Conservation (phyloP, 2,329 filamentous ascomycete species). For the Neoscytalidium dimidiatum region DNA sequence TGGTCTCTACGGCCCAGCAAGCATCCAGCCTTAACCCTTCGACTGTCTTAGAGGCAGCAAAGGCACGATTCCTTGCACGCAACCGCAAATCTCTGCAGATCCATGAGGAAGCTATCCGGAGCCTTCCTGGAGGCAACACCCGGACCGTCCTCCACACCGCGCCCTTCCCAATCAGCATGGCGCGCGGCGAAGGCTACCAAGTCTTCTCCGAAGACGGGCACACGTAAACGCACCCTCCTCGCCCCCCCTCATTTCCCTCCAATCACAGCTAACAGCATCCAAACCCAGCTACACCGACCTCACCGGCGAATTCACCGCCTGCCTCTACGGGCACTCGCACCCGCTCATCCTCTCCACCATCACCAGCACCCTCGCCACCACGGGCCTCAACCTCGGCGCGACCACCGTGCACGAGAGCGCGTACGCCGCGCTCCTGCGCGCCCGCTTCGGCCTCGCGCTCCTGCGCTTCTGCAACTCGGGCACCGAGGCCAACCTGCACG, state of each 20-base stretch:
- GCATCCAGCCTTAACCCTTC: neutral
- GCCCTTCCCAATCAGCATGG: slow-evolving; percentile 40
- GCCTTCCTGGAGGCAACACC: slow-evolving; percentile 43
- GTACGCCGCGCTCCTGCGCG: slow-evolving; percentile 28
- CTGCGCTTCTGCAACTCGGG: slow-evolving; percentile 34
- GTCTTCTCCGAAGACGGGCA: slow-evolving; percentile 36
- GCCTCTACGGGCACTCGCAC: slow-evolving; percentile 34
- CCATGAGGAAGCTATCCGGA: slow-evolving; percentile 32
- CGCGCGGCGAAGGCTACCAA: slow-evolving; percentile 28
- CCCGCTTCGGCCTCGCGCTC: slow-evolving; percentile 26
- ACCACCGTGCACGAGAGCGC: slow-evolving; percentile 27
- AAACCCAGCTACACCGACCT: slow-evolving; percentile 29
- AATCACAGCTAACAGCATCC: slow-evolving; percentile 29
- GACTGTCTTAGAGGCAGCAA: slow-evolving; percentile 27
- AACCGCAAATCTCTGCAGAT: slow-evolving; percentile 29
- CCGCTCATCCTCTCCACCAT: slow-evolving; percentile 28
- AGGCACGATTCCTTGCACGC: slow-evolving; percentile 23
- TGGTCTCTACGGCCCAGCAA: neutral
- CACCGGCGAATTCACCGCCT: slow-evolving; percentile 32
- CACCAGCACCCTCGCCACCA: slow-evolving; percentile 24
- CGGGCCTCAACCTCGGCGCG: slow-evolving; percentile 30
- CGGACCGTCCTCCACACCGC: slow-evolving; percentile 37
- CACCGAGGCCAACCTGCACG: slow-evolving; percentile 32
- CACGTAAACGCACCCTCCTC: slow-evolving; percentile 19
- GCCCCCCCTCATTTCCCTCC: neutral